Evolutionary conservation across 2,329 filamentous ascomycete species (phyloP).

Genomic region (Cadophora malorum): DNA sequence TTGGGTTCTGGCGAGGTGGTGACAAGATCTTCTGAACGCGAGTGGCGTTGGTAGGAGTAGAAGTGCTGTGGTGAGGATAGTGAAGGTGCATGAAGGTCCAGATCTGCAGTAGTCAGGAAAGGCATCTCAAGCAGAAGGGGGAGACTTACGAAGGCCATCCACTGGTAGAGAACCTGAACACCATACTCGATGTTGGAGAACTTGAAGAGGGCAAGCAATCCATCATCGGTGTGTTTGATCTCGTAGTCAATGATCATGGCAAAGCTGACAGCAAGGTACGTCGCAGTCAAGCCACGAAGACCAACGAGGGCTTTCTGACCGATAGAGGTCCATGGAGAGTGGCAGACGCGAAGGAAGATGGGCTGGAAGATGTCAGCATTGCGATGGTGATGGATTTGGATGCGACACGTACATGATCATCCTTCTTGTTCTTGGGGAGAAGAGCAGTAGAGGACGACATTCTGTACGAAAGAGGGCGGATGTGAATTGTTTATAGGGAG

Average conservation of each 20-base stretch:
- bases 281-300: constrained; percentile 38
- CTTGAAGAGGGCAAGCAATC: constrained; percentile 40
- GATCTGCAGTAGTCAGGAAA: constrained; percentile 32
- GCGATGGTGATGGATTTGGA: not conserved
- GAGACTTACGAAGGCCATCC: constrained; percentile 42
- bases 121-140: not conserved
- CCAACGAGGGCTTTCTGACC: constrained; percentile 41
- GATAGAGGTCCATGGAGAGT: constrained; percentile 45
- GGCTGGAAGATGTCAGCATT: constrained; percentile 34
- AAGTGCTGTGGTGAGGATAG: constrained; percentile 40
- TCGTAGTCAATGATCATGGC: constrained; percentile 41
- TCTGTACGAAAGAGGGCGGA: constrained; percentile 6
- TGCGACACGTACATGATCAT: constrained; percentile 38
- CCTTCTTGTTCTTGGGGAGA: constrained; percentile 41
- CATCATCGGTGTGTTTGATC: constrained; percentile 29
- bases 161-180: constrained; percentile 43
- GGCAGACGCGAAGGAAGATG: constrained; percentile 46
- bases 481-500: constrained; percentile 4
- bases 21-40: constrained; percentile 37
- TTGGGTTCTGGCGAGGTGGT: constrained; percentile 37
- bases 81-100: constrained; percentile 46
- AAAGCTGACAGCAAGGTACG: constrained; percentile 39
- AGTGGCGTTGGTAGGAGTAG: constrained; percentile 25
- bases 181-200: constrained; percentile 43
- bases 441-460: constrained; percentile 47